Percentiles rank a stretch among this genome's conserved stretches.
phyloP scores from a whole-genome alignment of 2,329 filamentous ascomycete species.

The Hypoxylon sp. region DNA sequence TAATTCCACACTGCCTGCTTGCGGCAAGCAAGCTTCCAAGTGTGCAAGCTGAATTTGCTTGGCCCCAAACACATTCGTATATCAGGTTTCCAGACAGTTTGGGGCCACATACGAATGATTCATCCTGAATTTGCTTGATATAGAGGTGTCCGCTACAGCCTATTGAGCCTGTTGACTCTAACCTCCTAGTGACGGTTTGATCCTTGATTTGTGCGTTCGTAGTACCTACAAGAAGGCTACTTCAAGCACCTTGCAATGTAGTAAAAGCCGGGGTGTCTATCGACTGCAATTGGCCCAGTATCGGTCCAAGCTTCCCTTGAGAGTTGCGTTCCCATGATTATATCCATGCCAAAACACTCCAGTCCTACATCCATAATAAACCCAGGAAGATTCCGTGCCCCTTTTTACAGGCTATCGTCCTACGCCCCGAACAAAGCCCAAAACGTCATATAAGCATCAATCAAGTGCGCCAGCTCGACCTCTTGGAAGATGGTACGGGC shows the following conservation, averaged over 20 bases:
- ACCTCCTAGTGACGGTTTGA: background rate
- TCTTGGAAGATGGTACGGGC: background rate
- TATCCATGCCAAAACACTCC: too few relatives aligned
- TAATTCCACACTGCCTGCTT: constrained; percentile 4
- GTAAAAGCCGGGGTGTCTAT: background rate
- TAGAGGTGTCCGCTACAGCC: background rate
- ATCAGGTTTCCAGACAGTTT: constrained; percentile 2
- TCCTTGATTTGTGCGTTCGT: background rate
- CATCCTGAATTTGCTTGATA: background rate
- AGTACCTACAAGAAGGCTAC: background rate
- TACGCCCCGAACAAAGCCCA: background rate
- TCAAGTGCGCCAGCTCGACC: background rate
- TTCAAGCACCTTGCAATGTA: background rate
- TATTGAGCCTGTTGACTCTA: background rate
- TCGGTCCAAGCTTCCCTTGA: background rate
- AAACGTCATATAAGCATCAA: background rate
- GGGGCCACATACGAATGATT: background rate
- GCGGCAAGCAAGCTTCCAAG: background rate
- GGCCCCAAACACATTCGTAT: background rate
- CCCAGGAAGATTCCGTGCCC: background rate
- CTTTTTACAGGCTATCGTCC: background rate
- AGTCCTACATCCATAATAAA: too few relatives aligned
- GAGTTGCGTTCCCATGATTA: background rate
- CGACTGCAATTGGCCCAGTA: background rate
- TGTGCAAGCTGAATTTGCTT: background rate